A percentile compares a stretch with the other conserved stretches of the same genome.
These are phyloP conservation scores for Fusarium oligoseptatum DNA, from an alignment of 2,329 filamentous ascomycete species.

Conservation along the genomic window DNA sequence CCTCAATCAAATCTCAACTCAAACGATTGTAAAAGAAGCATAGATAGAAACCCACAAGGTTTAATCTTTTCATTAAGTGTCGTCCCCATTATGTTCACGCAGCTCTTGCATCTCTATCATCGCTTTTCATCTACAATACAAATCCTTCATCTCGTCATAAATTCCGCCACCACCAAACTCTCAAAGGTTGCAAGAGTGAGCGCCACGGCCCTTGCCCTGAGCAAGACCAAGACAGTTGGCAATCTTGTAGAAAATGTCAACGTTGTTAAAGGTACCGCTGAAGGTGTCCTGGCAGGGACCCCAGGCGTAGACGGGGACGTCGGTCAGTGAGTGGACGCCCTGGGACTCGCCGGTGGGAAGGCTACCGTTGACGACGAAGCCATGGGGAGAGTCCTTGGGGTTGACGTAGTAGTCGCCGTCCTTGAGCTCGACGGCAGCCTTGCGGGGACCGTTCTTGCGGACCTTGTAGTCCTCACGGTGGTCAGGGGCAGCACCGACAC, in stretches of 20 bases:
- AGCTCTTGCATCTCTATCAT: constrained; percentile 34
- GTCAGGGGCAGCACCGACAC: constrained; percentile 79
- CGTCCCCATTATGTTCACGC: constrained; percentile 17
- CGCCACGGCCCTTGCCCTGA: constrained; percentile 41
- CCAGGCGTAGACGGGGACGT: constrained; percentile 82
- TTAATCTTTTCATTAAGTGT: constrained; percentile 11
- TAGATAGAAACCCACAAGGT: neutral
- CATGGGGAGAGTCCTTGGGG: constrained; percentile 73
- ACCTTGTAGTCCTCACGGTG: constrained; percentile 82
- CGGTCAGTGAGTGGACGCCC: constrained; percentile 83
- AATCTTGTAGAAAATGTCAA: constrained; percentile 83
- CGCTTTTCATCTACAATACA: constrained; percentile 23
- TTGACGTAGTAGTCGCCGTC: constrained; percentile 76
- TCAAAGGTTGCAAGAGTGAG: constrained; percentile 38
- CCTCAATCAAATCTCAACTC: constrained; percentile 1
- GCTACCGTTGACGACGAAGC: constrained; percentile 83
- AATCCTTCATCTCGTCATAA: constrained; percentile 41
- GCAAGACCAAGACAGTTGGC: constrained; percentile 74
- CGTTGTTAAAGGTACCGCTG: constrained; percentile 76
- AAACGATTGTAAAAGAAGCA: neutral
- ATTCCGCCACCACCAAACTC: constrained; percentile 10
- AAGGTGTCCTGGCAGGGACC: constrained; percentile 85
- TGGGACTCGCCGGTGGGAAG: constrained; percentile 72
- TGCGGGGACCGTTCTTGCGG: constrained; percentile 73
- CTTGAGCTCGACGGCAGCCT: constrained; percentile 67